Base-by-base conservation (phyloP, 163 green algal genomes). In the Scenedesmus sp. region DNA sequence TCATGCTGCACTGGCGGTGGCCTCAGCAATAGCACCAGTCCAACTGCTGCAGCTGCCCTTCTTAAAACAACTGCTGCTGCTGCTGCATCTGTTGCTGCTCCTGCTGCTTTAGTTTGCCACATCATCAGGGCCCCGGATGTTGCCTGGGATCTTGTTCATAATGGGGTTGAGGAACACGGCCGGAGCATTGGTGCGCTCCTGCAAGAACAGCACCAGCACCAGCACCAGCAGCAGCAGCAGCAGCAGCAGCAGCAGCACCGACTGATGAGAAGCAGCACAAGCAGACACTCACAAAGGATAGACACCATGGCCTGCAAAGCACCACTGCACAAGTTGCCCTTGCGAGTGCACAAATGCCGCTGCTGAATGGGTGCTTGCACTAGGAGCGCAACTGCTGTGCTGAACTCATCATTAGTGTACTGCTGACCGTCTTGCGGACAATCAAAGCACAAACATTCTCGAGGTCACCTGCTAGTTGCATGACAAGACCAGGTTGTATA, bases 91-190 rank as follows among this genome's bases (percentile, higher is more conserved):
- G 33, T 12, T 24, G 3, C 24, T 46, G 72, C 49, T 81, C 15
- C 70, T 86, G 44, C 72, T 90, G 82, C 49, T 73, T 86, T 22
- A 59, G 35, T 81, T 46, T 33, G 81, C 42, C 43, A 94, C 35
- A 76, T 96, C 94, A 84, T 96, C 94, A 22, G 94, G 94, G 33
- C 94, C 94, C 79, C 87, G 59, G 5, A 96, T 82, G 87, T 78
- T 90, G 78, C 94, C 94, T 24, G 92, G 92, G 61, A 96, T 95
- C 49, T 83, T 81, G 83, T 94, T 91, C 0, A 43, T 56, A 89
- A 96, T 95, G 37, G 94, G 94, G 89, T 96, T 95, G 35, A 95
- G 82, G 93, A 93, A 96, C 35, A 96, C 94, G 13, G 94, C 89
- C 46, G 94, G 92, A 3, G 61, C 94, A 61, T 94, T 93, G 85